A percentile compares a stretch with the other conserved stretches of the same genome.
phyloP scores from a whole-genome alignment of 768 basidiomycete species.

The Polyporus arcularius region DNA sequence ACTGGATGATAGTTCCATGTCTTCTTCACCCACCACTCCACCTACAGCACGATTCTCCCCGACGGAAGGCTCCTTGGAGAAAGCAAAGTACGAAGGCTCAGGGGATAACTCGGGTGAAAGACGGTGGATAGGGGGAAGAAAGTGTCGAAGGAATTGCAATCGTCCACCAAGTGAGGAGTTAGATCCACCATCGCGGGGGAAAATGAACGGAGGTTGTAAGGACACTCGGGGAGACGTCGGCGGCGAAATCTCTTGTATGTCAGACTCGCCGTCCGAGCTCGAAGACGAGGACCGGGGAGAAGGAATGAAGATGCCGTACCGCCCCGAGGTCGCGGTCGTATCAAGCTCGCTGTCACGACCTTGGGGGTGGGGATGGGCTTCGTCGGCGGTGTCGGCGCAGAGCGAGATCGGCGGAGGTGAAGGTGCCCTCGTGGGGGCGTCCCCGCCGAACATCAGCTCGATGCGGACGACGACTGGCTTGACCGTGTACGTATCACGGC shows the following conservation, averaged over 20 bases:
- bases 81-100: too few species aligned
- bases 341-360: not conserved
- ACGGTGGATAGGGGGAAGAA: slow-evolving; percentile 23
- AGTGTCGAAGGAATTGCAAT: slow-evolving; percentile 21
- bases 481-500: slow-evolving; percentile 59
- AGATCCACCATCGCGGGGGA: not conserved
- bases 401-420: slow-evolving; percentile 13
- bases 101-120: not conserved
- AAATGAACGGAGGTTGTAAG: not conserved
- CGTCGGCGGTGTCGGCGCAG: not conserved
- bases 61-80: slow-evolving; percentile 1
- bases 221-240: slow-evolving; percentile 13
- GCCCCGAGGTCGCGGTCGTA: slow-evolving; percentile 51
- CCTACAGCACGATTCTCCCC: not conserved
- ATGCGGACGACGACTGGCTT: slow-evolving; percentile 63
- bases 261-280: slow-evolving; percentile 39
- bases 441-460: slow-evolving; percentile 47
- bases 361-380: slow-evolving; percentile 11
- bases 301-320: slow-evolving; percentile 57
- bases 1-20: slow-evolving; percentile 19
- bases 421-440: slow-evolving; percentile 4
- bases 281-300: slow-evolving; percentile 41
- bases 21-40: slow-evolving; percentile 5
- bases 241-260: slow-evolving; percentile 26
- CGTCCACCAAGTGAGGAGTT: slow-evolving; percentile 2